Evolutionary conservation across 2,329 filamentous ascomycete genomes (phyloP).

Genomic region (Fusarium torulosum): DNA sequence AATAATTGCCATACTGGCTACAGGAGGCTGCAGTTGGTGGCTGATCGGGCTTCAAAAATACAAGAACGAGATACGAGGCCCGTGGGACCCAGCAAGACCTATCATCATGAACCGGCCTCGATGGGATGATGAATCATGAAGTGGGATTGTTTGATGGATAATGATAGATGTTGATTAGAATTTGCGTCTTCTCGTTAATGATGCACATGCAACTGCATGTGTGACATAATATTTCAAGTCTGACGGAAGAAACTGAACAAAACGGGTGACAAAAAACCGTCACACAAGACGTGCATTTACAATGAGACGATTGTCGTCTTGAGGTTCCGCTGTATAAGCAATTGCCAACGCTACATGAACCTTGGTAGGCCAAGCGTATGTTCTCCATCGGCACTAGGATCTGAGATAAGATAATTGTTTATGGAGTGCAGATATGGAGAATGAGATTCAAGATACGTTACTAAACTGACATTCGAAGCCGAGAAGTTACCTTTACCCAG

Average conservation of each 20-base stretch:
- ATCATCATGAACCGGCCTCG: constrained; percentile 78
- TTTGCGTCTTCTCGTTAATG: not conserved
- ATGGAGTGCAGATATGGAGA: not conserved
- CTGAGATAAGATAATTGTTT: not conserved
- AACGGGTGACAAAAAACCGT: not conserved
- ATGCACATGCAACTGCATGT: not conserved
- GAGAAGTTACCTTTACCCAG: not conserved
- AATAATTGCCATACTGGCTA: constrained; percentile 79
- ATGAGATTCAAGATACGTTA: not conserved
- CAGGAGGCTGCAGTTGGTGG: constrained; percentile 98
- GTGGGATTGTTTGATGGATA: constrained; percentile 16
- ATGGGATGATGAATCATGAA: constrained; percentile 58
- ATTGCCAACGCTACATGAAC: constrained; percentile 12
- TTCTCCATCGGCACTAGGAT: not conserved
- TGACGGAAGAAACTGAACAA: not conserved
- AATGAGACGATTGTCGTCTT: not conserved
- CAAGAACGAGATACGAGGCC: constrained; percentile 98
- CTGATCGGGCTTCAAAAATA: constrained; percentile 97
- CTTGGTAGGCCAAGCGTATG: constrained; percentile 21
- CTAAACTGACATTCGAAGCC: not conserved
- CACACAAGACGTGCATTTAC: not conserved
- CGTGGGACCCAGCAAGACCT: constrained; percentile 95
- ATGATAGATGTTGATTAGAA: not conserved
- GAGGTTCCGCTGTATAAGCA: not conserved
- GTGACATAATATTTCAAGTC: not conserved